These are phyloP conservation scores for Suillus luteus DNA, from an alignment of 768 basidiomycete species.

Conservation along the genomic window DNA sequence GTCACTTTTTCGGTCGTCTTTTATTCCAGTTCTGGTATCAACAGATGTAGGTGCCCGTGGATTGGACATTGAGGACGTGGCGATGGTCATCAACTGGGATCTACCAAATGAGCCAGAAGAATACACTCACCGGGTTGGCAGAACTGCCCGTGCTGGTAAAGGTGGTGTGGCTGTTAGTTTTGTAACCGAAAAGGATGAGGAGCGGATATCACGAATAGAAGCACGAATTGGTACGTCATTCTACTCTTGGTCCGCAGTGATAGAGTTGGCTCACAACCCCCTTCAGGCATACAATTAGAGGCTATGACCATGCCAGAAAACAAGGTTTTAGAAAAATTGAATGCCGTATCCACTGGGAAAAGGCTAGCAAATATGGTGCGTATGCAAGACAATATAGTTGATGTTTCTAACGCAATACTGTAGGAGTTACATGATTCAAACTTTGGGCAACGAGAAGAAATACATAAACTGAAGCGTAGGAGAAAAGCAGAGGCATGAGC, in stretches of 20 bases:
- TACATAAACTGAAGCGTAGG: conserved; percentile 63
- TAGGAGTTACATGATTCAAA: conserved; percentile 85
- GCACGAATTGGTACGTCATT: conserved; percentile 73
- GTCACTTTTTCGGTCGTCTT: conserved; percentile 80
- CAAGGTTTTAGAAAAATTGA: conserved; percentile 81
- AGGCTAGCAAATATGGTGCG: conserved; percentile 91
- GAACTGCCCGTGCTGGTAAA: conserved; percentile 88
- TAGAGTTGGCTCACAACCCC: conserved; percentile 4
- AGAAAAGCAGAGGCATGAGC: conserved; percentile 19
- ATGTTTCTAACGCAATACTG: background rate
- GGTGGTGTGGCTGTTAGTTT: conserved; percentile 92
- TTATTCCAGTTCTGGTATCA: conserved; percentile 89
- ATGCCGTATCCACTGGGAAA: conserved; percentile 90
- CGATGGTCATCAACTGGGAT: conserved; percentile 97
- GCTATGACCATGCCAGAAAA: conserved; percentile 80
- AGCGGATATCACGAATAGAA: conserved; percentile 81
- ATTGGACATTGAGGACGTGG: conserved; percentile 94
- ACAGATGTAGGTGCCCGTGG: conserved; percentile 97
- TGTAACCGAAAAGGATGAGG: conserved; percentile 92
- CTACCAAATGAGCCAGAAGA: conserved; percentile 88
- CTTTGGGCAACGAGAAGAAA: conserved; percentile 88
- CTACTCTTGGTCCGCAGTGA: background rate
- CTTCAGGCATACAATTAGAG: conserved; percentile 67
- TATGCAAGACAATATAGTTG: background rate
- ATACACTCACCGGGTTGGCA: conserved; percentile 93